Evolutionary conservation across 495 filamentous ascomycete species (phyloP).

Genomic region (Xylaria curta): DNA sequence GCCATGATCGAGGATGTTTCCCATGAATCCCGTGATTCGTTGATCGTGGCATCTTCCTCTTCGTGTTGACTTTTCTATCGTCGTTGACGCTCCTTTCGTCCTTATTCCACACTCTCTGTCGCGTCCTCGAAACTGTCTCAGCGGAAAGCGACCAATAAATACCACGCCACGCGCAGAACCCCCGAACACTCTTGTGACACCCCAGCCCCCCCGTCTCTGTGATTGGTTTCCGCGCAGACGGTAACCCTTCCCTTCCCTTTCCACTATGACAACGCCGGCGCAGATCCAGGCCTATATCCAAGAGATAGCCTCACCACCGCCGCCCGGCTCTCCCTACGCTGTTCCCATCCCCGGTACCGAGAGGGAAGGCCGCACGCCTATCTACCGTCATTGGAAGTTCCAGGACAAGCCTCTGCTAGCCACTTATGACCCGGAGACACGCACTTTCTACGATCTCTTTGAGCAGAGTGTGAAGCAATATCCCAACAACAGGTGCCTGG

Average conservation of each 20-base stretch:
- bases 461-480: conserved; percentile 64
- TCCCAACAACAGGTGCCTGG: conserved; percentile 74
- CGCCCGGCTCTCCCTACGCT: conserved; percentile 66
- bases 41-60: background rate
- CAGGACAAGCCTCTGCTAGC: conserved; percentile 71
- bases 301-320: conserved; percentile 58
- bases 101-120: background rate
- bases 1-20: background rate
- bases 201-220: background rate
- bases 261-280: conserved; percentile 18
- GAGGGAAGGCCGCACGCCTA: conserved; percentile 69
- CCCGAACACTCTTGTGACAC: background rate
- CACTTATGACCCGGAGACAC: conserved; percentile 73
- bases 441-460: conserved; percentile 82
- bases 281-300: conserved; percentile 48
- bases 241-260: background rate
- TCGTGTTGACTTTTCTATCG: background rate
- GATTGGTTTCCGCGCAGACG: conserved; percentile 11
- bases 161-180: background rate
- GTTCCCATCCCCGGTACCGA: conserved; percentile 77
- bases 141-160: background rate
- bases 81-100: background rate
- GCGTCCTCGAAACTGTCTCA: no score
- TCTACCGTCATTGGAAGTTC: conserved; percentile 86
- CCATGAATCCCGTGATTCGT: background rate